Base-by-base conservation (phyloP, 306 rosid species). In the Trichosanthes cucumerina region DNA sequence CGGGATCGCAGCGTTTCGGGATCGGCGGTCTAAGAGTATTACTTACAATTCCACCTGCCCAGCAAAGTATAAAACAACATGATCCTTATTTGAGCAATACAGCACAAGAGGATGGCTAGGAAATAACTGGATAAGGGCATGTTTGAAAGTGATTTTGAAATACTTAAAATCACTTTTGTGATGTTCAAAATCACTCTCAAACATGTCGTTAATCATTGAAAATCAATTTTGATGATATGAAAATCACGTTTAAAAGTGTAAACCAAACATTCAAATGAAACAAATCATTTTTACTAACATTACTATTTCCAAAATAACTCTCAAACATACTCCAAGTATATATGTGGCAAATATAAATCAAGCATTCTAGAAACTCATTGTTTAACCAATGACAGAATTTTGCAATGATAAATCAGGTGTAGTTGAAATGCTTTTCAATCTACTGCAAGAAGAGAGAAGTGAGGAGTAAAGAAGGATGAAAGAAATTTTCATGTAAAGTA, bases 31-130 rank as follows among this genome's bases (percentile, higher is more conserved):
- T 90, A 24, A 96, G 86, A 18, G 93, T 91, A 75, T 96, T 91
- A 80, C 76, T 96, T 72, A 92, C 97, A 82, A 96, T 96, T 41
- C 98, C 98, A 47, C 97, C 97, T 95, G 78, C 88, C 79, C 60
- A 47, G 8, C 38, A 68, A 38, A 60, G 75, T 78, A 16, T 52
- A 74, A 53, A 36, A 78, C 82, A 76, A 39, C 60, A 80, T 69
- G 24, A 33, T 54, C 31, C 79, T 84, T 65, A 82, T 49, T 59
- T 62, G 75, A 68, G 11, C 53, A 34, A 12, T 11, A 19, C 28
- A 68, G 13, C 31, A n/a, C 33, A 39, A 18, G 49, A 38, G 9
- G 14, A 31, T 36, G 21, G 39, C 6, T 24, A 16, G 34, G 0
- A 46, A n/a, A n/a, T n/a, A n/a, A n/a, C n/a, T n/a, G n/a, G 24